phyloP scores from a whole-genome alignment of 768 basidiomycete species.

The Botryobasidium botryosum region DNA sequence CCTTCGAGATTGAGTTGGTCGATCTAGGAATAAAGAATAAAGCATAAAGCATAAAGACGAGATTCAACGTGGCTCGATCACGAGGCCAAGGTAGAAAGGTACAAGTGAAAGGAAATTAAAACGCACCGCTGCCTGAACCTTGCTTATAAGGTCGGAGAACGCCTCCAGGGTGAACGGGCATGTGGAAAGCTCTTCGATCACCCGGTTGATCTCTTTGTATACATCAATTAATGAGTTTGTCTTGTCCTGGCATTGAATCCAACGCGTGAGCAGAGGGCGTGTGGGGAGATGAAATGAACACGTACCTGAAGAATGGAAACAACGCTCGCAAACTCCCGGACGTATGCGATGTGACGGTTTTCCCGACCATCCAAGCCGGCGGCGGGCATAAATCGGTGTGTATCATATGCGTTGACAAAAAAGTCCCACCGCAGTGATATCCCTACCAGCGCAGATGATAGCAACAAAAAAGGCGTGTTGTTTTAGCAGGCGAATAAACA shows the following conservation, averaged over 20 bases:
- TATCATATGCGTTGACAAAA: conserved; percentile 88
- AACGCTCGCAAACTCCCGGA: conserved; percentile 85
- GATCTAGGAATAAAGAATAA: conserved; percentile 31
- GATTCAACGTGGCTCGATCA: not conserved
- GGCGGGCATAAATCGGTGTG: conserved; percentile 47
- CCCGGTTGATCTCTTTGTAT: conserved; percentile 67
- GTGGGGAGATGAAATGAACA: conserved; percentile 3
- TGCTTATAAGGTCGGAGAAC: conserved; percentile 59
- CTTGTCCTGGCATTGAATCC: conserved; percentile 46
- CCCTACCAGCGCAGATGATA: conserved; percentile 30
- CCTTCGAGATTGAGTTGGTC: conserved; percentile 92
- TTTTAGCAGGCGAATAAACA: not conserved
- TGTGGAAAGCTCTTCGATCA: conserved; percentile 73
- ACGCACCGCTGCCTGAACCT: conserved; percentile 71
- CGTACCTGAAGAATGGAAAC: conserved; percentile 76
- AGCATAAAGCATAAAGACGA: too few relatives aligned
- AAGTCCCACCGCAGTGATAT: conserved; percentile 96
- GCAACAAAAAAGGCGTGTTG: not conserved
- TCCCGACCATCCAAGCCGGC: conserved; percentile 55
- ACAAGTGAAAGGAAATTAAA: not conserved
- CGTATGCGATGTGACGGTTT: conserved; percentile 82
- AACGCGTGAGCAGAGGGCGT: not conserved
- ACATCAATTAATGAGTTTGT: conserved; percentile 86
- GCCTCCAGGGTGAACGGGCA: conserved; percentile 75
- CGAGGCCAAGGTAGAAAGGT: not conserved